These are phyloP conservation scores for Tothia fuscella DNA, from an alignment of 2,329 filamentous ascomycete species.

Conservation along the genomic window DNA sequence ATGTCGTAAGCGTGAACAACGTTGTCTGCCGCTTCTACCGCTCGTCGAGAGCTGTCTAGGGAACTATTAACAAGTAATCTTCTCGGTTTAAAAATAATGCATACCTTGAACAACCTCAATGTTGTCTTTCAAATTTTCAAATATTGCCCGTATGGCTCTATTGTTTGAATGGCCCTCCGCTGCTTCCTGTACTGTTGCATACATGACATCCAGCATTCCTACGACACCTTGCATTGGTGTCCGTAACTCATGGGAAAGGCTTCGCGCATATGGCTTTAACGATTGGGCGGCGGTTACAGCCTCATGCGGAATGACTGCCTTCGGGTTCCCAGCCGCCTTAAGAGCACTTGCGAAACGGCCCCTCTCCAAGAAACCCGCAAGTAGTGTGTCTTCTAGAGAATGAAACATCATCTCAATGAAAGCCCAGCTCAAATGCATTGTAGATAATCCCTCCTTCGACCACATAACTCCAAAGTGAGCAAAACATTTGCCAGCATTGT, in stretches of 20 bases:
- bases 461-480: conserved; percentile 64
- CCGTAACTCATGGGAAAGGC: conserved; percentile 57
- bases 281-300: conserved; percentile 49
- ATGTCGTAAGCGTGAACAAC: conserved; percentile 65
- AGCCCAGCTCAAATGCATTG: conserved; percentile 48
- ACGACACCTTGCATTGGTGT: conserved; percentile 68
- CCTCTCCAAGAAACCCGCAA: conserved; percentile 44
- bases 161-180: conserved; percentile 36
- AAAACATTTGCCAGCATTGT: conserved; percentile 50
- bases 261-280: conserved; percentile 59
- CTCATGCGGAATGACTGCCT: conserved; percentile 41
- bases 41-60: conserved; percentile 59
- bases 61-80: too few species aligned
- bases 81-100: too few species aligned
- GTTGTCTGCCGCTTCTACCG: conserved; percentile 63
- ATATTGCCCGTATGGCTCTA: not conserved
- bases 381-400: conserved; percentile 54
- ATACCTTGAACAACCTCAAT: conserved; percentile 63
- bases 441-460: conserved; percentile 48
- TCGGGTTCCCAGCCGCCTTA: conserved; percentile 16
- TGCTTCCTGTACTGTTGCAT: conserved; percentile 57
- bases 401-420: conserved; percentile 58
- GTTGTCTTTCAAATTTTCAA: conserved; percentile 48
- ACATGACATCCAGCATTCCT: conserved; percentile 67
- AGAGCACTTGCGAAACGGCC: conserved; percentile 27